Evolutionary conservation across 1,284 basidiomycete species (phyloP).

Genomic region (Apiotrichum sp.): DNA sequence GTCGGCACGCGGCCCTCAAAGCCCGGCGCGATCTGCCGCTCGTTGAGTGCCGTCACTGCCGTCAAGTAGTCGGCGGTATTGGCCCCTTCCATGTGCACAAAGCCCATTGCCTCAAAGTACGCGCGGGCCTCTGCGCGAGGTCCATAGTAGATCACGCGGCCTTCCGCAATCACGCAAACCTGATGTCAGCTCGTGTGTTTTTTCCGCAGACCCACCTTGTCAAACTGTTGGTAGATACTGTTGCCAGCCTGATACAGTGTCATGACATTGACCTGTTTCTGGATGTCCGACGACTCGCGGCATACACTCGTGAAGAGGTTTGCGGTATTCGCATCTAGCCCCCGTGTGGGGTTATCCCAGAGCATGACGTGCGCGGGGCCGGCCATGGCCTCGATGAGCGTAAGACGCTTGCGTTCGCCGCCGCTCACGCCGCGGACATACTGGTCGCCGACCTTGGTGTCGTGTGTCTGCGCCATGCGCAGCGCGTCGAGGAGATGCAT

Average conservation of each 20-base stretch:
- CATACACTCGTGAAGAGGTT: slow-evolving; percentile 68
- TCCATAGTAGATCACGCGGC: slow-evolving; percentile 74
- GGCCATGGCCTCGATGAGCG: slow-evolving; percentile 63
- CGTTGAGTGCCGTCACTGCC: slow-evolving; percentile 55
- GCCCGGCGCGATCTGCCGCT: slow-evolving; percentile 54
- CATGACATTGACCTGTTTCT: slow-evolving; percentile 69
- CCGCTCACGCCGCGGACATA: slow-evolving; percentile 70
- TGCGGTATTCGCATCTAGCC: slow-evolving; percentile 79
- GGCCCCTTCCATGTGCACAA: slow-evolving; percentile 49
- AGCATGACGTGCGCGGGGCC: slow-evolving; percentile 55
- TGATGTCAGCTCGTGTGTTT: slow-evolving; percentile 40
- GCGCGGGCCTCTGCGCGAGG: slow-evolving; percentile 61
- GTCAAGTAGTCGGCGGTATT: slow-evolving; percentile 56
- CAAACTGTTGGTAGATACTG: slow-evolving; percentile 52
- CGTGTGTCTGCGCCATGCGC: slow-evolving; percentile 62
- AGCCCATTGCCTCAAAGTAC: slow-evolving; percentile 74
- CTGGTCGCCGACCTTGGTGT: slow-evolving; percentile 62
- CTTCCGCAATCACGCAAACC: slow-evolving; percentile 64
- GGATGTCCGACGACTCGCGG: slow-evolving; percentile 70
- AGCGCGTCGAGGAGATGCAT: slow-evolving; percentile 57
- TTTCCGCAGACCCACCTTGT: slow-evolving; percentile 27
- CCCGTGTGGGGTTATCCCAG: slow-evolving; percentile 56
- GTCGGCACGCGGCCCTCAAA: slow-evolving; percentile 52
- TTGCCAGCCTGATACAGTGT: slow-evolving; percentile 67
- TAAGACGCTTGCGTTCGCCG: slow-evolving; percentile 63